Conservation (phyloP, 2,329 filamentous ascomycete species). For the Fusarium kyushuense region DNA sequence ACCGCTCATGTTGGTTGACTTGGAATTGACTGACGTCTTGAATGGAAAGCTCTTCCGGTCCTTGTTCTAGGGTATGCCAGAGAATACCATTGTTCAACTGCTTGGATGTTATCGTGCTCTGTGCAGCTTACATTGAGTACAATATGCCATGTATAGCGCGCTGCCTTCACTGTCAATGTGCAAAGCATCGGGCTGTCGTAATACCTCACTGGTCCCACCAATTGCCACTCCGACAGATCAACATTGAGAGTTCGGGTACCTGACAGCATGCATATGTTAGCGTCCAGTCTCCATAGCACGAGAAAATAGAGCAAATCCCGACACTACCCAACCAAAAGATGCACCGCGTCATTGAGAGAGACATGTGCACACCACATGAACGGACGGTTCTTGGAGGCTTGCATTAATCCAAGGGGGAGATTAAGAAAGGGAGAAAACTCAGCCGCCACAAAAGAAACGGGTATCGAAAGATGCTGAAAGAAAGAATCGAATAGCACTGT, state of each 20-base stretch:
- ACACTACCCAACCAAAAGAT: conserved; percentile 3
- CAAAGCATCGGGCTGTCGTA: background rate
- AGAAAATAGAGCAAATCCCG: background rate
- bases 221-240: conserved; percentile 2
- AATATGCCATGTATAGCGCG: conserved; percentile 1
- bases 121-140: background rate
- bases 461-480: conserved; percentile 15
- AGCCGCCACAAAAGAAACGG: conserved; percentile 37
- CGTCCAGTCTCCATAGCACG: conserved; percentile 8
- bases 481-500: conserved; percentile 4
- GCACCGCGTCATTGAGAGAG: conserved; percentile 24
- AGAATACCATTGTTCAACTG: background rate
- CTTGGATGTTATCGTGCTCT: no score
- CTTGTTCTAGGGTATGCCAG: background rate
- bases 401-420: conserved; percentile 32
- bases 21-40: background rate
- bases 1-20: conserved; percentile 1
- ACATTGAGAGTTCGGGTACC: conserved; percentile 28
- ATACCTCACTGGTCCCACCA: background rate
- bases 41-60: background rate
- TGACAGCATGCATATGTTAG: conserved; percentile 35
- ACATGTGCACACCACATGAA: background rate
- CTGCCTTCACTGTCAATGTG: background rate
- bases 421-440: conserved; percentile 30
- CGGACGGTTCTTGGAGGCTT: conserved; percentile 1